Conservation (phyloP, 2,329 filamentous ascomycete species). For the Nannizziopsis arthrosporioides region DNA sequence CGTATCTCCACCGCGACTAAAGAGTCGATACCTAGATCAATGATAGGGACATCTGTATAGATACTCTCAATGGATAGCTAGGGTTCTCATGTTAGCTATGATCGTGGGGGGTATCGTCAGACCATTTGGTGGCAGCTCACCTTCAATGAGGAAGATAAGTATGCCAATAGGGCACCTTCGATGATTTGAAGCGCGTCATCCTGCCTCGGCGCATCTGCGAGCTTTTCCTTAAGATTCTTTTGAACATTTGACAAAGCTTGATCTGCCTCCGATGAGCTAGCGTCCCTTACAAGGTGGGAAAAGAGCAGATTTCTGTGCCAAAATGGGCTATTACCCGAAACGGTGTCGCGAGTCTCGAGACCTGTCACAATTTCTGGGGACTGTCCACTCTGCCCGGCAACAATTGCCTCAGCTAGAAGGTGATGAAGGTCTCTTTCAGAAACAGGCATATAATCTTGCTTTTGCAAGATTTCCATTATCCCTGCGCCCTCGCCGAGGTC, state of each 20-base stretch:
- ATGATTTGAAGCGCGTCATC: too few species aligned
- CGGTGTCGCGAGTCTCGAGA: slow-evolving; percentile 17
- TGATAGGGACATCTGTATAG: neutral
- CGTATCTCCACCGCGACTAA: slow-evolving; percentile 15
- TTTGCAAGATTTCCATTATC: neutral
- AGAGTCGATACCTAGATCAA: slow-evolving; percentile 14
- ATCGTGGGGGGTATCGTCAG: neutral
- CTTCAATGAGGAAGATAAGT: too few species aligned
- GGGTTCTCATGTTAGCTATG: neutral
- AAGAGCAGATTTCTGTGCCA: slow-evolving; percentile 24
- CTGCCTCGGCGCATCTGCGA: too few species aligned
- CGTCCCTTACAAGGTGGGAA: slow-evolving; percentile 11
- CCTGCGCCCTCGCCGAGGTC: too few species aligned
- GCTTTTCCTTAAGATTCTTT: too few species aligned
- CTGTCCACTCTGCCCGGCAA: slow-evolving; percentile 29
- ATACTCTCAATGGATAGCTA: neutral
- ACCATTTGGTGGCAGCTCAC: too few species aligned
- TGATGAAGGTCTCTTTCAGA: slow-evolving; percentile 43
- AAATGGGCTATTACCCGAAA: slow-evolving; percentile 27
- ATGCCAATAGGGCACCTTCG: too few species aligned
- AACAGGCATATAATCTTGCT: slow-evolving; percentile 8
- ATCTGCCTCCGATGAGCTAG: too few species aligned
- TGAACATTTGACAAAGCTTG: too few species aligned
- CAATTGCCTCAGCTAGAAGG: slow-evolving; percentile 43
- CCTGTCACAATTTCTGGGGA: slow-evolving; percentile 4